Evolutionary conservation across 2,329 filamentous ascomycete genomes (phyloP).

Genomic region (Setomelanomma holmii): DNA sequence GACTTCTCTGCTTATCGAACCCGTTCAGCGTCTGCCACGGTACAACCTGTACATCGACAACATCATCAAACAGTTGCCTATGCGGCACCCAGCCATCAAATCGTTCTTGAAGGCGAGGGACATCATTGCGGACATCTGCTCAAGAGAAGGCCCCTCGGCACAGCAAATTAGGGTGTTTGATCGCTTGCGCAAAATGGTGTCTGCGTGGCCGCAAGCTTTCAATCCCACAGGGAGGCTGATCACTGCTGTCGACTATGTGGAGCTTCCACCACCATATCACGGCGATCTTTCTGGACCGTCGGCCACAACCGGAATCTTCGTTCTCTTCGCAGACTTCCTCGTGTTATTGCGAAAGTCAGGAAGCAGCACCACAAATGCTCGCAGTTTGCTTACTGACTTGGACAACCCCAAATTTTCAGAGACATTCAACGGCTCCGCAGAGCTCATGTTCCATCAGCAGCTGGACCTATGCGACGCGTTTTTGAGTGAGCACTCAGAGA

Average conservation of each 20-base stretch:
- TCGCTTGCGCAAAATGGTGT: constrained; percentile 76
- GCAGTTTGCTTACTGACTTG: constrained; percentile 81
- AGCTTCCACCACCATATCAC: constrained; percentile 76
- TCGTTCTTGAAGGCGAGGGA: constrained; percentile 87
- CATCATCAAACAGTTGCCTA: constrained; percentile 84
- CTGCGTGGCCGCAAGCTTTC: constrained; percentile 76
- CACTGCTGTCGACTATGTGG: constrained; percentile 78
- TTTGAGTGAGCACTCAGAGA: constrained; percentile 71
- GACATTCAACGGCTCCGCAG: constrained; percentile 50
- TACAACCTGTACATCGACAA: constrained; percentile 98
- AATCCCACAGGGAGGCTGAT: constrained; percentile 80
- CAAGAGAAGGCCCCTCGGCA: constrained; percentile 75
- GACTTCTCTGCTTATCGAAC: constrained; percentile 92
- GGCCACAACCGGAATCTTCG: constrained; percentile 68
- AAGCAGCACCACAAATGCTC: constrained; percentile 70
- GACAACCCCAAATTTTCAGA: constrained; percentile 71
- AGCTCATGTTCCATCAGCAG: constrained; percentile 78
- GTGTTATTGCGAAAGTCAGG: constrained; percentile 76
- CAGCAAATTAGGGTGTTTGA: constrained; percentile 78
- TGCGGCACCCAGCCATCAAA: constrained; percentile 83
- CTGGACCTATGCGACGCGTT: constrained; percentile 73
- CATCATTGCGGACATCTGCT: constrained; percentile 95
- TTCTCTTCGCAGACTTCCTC: constrained; percentile 84
- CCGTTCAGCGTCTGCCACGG: constrained; percentile 89
- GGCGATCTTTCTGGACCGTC: constrained; percentile 55